Base-by-base conservation (phyloP, 1,284 basidiomycete genomes). In the Ganoderma multipileum region DNA sequence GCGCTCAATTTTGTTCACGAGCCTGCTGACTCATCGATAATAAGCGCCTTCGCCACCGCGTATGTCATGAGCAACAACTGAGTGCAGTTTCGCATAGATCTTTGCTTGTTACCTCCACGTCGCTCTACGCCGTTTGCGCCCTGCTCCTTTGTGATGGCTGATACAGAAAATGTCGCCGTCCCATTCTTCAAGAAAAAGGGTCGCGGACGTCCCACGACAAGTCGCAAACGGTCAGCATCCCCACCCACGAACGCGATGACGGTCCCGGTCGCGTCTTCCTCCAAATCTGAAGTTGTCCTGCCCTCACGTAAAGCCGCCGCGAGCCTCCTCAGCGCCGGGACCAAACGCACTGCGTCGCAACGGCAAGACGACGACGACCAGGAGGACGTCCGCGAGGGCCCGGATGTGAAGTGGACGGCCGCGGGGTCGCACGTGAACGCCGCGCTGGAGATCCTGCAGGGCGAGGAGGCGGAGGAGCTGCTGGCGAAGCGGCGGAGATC, bases 101-200 rank as follows among this genome's bases (percentile, higher is more conserved):
- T 52, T 14, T 42, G 61, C 54, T 54, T 59, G 55, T 47, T 42
- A 30, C 54, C n/a, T 39, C 26, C 38, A 60, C 39, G 12, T 42
- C 62, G 20, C n/a, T 42, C 33, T 20, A 18, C 54, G 26, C 38
- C 42, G 41, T 33, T 26, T 41, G 14, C 8, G n/a, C 47, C 14
- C 26, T 36, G 9, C 20, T 20, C 5, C 39, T 8, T 23, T 39
- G 28, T 18, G 14, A 83, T 87, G 77, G 78, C 82, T 16, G 82
- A 85, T 36, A 72, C 79, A 33, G 80, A 82, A 68, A 75, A 81
- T 67, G 74, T 86, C 9, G 87, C 84, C 60, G 90, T 95, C 0
- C 92, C 95, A 12, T 92, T 95, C 80, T 95, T 97, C 84, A 96
- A 93, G 81, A 96, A 95, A 81, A 96, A 95, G 81, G 90, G 91